Evolutionary conservation across 495 filamentous ascomycete species (phyloP), one percentile per base, ranked within the genome.

Genomic region (Evernia prunastri): DNA sequence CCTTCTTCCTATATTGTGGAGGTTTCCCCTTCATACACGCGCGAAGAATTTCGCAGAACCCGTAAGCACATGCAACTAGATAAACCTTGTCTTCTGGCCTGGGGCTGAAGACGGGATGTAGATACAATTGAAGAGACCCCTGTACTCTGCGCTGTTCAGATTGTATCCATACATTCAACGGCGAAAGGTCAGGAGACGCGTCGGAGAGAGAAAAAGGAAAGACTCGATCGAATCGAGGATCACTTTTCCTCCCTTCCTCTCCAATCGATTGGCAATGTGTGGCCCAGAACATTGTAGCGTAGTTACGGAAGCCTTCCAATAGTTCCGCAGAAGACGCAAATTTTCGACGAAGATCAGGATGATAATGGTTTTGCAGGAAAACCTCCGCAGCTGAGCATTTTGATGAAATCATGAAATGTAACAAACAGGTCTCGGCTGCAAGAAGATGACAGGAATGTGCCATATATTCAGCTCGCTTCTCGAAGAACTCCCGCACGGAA

Each of bases 401-500:
- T 33, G 51, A 54, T 20, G 15, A 33, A 20, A 5, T 29, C 2
- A 54, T 54, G 51, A 54, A 10, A 20, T 31, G 51, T 20, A 33
- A 33, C 4, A 54, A 10, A n/a, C 51, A 54, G 29, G 29, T 33
- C 29, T 54, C 51, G 15, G 51, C 51, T 23, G 51, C 51, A 33
- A 54, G 17, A 17, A 33, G 29, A 33, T 54, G 51, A 33, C 51
- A 54, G 3, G 51, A 54, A 11, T 33, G 8, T 31, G 27, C 7
- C 27, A 33, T 33, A 20, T 54, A 54, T 35, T 54, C 51, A 20
- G 17, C 6, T 23, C 7, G 51, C 51, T 54, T 33, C 29, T 73
- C 68, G 35, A 74, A 37, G 31, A 71, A 76, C 60, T 75, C 72
- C 31, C 49, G 29, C 40, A 75, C 73, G 0, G 72, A 75, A 1